Percentiles rank a stretch among this genome's conserved stretches.
These are phyloP conservation scores for Cyberlindnera mrakii DNA, from an alignment of 805 yeast genomes.

Conservation along the genomic window DNA sequence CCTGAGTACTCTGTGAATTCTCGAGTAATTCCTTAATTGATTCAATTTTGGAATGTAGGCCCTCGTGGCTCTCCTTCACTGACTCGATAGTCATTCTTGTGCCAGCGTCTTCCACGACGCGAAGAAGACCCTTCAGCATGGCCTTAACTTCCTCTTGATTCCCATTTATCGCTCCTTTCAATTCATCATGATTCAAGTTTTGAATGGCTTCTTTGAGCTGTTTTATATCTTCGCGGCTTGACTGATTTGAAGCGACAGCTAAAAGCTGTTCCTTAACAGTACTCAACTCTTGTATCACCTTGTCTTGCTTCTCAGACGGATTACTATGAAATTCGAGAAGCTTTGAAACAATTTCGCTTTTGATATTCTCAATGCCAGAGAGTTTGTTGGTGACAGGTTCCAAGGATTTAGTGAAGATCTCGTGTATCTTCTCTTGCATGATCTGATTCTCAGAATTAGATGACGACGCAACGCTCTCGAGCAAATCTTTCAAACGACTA, in stretches of 20 bases:
- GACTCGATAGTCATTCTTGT: background rate
- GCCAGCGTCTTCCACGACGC: background rate
- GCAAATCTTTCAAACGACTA: conserved; percentile 21
- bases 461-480: conserved; percentile 14
- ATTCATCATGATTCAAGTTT: background rate
- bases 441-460: background rate
- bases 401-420: background rate
- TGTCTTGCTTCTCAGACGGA: background rate
- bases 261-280: background rate
- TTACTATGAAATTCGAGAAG: background rate
- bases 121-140: background rate
- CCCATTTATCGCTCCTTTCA: background rate
- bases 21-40: background rate
- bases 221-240: background rate
- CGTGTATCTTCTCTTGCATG: conserved; percentile 1
- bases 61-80: background rate
- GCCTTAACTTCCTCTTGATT: background rate
- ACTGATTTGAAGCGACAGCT: background rate
- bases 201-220: background rate
- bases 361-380: background rate
- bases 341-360: background rate
- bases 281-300: background rate
- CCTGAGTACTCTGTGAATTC: background rate
- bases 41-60: background rate
- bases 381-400: background rate